These are phyloP conservation scores for Tylopilus plumbeoviolaceoides DNA, from an alignment of 768 basidiomycete genomes.

Conservation along the genomic window DNA sequence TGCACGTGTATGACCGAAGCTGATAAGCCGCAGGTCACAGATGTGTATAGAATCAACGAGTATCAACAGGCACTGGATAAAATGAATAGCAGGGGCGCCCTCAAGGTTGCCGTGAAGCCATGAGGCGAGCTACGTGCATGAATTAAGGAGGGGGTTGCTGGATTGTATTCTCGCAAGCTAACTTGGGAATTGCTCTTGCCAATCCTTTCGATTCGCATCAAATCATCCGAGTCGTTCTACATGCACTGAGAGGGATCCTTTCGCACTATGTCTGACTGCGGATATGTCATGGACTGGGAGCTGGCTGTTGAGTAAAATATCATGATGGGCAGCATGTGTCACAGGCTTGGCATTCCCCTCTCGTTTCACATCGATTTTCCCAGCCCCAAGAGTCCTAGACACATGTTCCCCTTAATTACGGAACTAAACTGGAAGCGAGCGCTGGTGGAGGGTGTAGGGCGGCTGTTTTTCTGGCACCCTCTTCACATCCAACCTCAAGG, in stretches of 20 bases:
- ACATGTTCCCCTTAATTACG: slow-evolving; percentile 11
- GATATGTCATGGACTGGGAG: too few species aligned
- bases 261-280: too few species aligned
- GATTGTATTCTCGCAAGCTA: not conserved
- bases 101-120: slow-evolving; percentile 56
- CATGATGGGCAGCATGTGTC: too few species aligned
- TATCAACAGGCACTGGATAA: slow-evolving; percentile 67
- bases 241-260: not conserved
- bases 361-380: not conserved
- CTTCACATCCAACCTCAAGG: not conserved
- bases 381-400: not conserved
- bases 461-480: not conserved
- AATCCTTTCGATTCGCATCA: not conserved
- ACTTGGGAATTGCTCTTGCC: not conserved
- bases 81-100: slow-evolving; percentile 55
- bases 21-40: slow-evolving; percentile 30
- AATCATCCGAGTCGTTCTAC: not conserved
- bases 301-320: not conserved
- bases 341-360: not conserved
- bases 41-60: slow-evolving; percentile 59
- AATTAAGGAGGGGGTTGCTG: not conserved
- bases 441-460: slow-evolving; percentile 1
- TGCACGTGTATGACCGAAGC: not conserved
- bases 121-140: slow-evolving; percentile 17
- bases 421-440: slow-evolving; percentile 3